phyloP scores from a whole-genome alignment of 1,284 basidiomycete genomes.

The Pholiota adiposa region DNA sequence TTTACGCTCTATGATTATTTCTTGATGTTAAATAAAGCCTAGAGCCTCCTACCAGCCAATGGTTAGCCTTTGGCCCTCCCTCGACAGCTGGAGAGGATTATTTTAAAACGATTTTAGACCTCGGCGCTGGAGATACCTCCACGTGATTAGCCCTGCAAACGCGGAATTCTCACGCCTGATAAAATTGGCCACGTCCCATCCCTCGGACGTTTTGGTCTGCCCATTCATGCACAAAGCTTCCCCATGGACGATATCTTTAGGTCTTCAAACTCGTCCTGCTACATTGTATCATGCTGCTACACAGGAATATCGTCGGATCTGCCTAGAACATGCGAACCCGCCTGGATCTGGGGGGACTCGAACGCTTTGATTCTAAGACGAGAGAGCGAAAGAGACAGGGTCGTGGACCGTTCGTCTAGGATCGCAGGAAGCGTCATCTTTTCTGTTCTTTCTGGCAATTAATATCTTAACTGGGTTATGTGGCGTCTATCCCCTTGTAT shows the following conservation, averaged over 20 bases:
- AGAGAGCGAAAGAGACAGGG: neutral
- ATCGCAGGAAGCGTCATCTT: neutral
- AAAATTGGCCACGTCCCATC: neutral
- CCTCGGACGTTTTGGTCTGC: neutral
- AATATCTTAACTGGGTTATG: neutral
- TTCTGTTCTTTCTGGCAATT: neutral
- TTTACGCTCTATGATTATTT: no score
- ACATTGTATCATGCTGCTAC: neutral
- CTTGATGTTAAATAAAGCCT: no score
- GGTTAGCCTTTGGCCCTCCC: no score
- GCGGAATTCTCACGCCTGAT: neutral
- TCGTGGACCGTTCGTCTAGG: neutral
- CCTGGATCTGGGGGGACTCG: neutral
- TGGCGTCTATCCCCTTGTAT: neutral
- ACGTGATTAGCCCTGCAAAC: neutral
- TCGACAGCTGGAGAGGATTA: no score
- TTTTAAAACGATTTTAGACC: no score
- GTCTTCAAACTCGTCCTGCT: neutral
- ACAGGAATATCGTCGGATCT: neutral
- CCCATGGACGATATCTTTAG: neutral
- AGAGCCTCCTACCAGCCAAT: no score
- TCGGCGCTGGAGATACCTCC: neutral
- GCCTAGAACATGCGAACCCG: neutral
- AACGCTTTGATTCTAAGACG: neutral
- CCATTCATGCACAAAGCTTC: neutral